Evolutionary conservation across 441 rosid genomes (phyloP), one percentile per base, ranked within the genome.

Genomic region (Euphorbia schlechtendalii): DNA sequence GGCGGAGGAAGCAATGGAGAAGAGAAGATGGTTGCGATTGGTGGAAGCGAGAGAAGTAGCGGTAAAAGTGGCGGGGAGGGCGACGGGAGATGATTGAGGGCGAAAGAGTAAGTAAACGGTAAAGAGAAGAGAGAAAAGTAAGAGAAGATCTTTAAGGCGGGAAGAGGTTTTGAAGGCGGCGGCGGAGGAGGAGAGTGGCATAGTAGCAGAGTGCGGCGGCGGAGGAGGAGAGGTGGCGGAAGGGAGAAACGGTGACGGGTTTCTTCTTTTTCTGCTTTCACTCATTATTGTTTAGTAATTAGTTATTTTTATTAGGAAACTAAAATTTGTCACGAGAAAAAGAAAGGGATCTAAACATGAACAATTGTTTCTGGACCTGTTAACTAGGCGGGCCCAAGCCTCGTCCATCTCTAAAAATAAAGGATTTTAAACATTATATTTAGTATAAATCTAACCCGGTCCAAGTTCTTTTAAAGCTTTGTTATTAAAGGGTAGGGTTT

Each of bases 1-100:
- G 69, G 80, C 75, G 21, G 96, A 88, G 17, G 94, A 84, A n/a
- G 97, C 96, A 54, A 92, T 82, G 27, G 92, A 78, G 81, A 90
- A 88, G 65, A 90, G 76, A 56, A 92, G 69, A 69, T 92, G 89
- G 65, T 82, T 78, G 54, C 81, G 85, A 43, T 83, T 78, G 73
- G 81, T 64, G 8, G 81, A 72, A 5, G 54, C 77, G 73, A 80
- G 59, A 10, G 81, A 69, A 3, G 56, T 18, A 9, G 74, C 3
- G 1, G 36, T 6, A 10, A 27, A 72, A 40, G 73, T 20, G 49
- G 71, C 11, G 67, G 79, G 32, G 75, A 66, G 73, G 21, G 30
- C 68, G 1, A 60, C 8, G 12, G 38, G 49, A 2, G 68, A 52
- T 1, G 69, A 61, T 1, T 63, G 73, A 22, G 58, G 71, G 3